Conservation (phyloP, 2,329 filamentous ascomycete species). For the Hymenotorrendiella dingleyae region DNA sequence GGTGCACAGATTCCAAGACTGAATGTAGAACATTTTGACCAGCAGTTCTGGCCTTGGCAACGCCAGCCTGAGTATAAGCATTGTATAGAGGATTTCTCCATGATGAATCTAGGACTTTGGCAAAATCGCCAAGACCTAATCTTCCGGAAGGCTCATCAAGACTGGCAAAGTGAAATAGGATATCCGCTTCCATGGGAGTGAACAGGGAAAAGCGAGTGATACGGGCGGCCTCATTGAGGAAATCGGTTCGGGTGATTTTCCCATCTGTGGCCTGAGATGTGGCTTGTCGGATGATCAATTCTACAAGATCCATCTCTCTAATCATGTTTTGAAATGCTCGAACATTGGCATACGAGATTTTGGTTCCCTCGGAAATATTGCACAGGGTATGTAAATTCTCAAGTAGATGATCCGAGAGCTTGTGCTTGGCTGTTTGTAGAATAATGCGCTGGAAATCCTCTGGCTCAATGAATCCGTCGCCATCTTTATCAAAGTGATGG, state of each 20-base stretch:
- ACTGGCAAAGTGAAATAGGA: constrained; percentile 96
- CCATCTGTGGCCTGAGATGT: constrained; percentile 77
- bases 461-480: constrained; percentile 90
- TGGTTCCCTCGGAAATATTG: constrained; percentile 86
- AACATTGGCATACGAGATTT: constrained; percentile 96
- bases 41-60: constrained; percentile 46
- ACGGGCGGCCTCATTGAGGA: constrained; percentile 86
- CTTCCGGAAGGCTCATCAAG: constrained; percentile 84
- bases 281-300: constrained; percentile 85
- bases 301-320: constrained; percentile 94
- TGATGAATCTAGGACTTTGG: constrained; percentile 88
- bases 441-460: constrained; percentile 97
- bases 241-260: constrained; percentile 90
- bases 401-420: constrained; percentile 92
- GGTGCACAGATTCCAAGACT: constrained; percentile 73
- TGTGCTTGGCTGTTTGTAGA: constrained; percentile 84
- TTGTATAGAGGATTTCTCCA: constrained; percentile 60
- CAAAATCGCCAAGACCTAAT: constrained; percentile 77
- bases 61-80: constrained; percentile 31
- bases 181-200: constrained; percentile 97
- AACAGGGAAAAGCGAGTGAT: constrained; percentile 93
- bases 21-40: constrained; percentile 54
- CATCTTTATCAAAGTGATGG: constrained; percentile 82
- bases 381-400: constrained; percentile 87
- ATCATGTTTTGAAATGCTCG: constrained; percentile 98